Conservation (phyloP, 208 protist genomes). For the Trypanosoma theileri region DNA sequence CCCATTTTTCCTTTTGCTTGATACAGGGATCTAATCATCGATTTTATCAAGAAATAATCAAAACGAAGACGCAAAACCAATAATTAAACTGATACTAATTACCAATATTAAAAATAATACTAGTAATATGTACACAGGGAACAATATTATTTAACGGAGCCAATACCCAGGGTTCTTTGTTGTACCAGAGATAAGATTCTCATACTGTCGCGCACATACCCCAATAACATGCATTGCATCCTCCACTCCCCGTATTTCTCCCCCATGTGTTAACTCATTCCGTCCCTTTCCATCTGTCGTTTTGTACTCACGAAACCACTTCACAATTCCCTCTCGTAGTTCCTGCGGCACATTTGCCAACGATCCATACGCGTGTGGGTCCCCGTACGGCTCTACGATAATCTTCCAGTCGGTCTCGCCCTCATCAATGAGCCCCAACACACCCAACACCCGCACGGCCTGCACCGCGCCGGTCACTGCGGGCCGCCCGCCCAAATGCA, state of each 20-base stretch:
- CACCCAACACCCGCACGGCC: slow-evolving; percentile 83
- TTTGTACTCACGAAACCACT: slow-evolving; percentile 94
- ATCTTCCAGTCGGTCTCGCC: slow-evolving; percentile 95
- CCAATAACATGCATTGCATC: slow-evolving; percentile 64
- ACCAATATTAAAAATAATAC: neutral
- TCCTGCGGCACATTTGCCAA: slow-evolving; percentile 58
- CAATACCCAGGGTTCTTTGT: slow-evolving; percentile 57
- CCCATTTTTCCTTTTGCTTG: slow-evolving; percentile 17
- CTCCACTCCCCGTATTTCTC: slow-evolving; percentile 53
- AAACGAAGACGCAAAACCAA: too few relatives aligned
- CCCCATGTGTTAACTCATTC: slow-evolving; percentile 85
- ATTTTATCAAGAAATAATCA: too few relatives aligned
- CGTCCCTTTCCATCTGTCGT: slow-evolving; percentile 88
- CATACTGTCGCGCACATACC: slow-evolving; percentile 64
- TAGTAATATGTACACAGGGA: neutral
- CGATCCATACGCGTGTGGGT: slow-evolving; percentile 34
- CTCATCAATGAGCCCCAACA: slow-evolving; percentile 88
- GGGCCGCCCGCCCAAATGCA: slow-evolving; percentile 60
- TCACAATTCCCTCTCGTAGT: slow-evolving; percentile 46
- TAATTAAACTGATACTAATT: too few relatives aligned
- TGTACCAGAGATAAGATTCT: slow-evolving; percentile 39
- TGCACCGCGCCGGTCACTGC: slow-evolving; percentile 41
- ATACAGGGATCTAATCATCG: too few relatives aligned
- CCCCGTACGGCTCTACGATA: slow-evolving; percentile 46
- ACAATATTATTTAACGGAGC: slow-evolving; percentile 29